Evolutionary conservation across 768 basidiomycete species (phyloP).

Genomic region (Mycena sanguinolenta): DNA sequence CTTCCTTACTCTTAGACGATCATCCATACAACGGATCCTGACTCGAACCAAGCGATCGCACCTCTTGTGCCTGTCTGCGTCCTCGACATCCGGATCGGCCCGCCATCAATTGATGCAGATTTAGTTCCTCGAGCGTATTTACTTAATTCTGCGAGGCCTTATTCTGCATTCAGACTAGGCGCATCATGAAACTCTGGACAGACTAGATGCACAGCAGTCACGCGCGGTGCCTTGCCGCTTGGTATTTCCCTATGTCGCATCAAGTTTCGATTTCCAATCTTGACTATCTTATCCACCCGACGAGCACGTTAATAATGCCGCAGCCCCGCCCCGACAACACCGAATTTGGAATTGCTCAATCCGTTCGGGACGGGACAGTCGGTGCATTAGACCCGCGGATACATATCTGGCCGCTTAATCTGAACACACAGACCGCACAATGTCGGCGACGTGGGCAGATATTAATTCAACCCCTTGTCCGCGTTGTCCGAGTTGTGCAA

Average conservation of each 20-base stretch:
- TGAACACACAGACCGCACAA: no score
- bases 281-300: neutral
- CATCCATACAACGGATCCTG: neutral
- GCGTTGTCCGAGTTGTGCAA: no score
- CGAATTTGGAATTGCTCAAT: neutral
- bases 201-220: conserved; percentile 7
- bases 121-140: no score
- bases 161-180: conserved; percentile 12
- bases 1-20: neutral
- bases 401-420: no score
- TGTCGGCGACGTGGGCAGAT: no score
- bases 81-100: conserved; percentile 19
- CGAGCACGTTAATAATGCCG: neutral
- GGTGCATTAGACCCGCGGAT: neutral
- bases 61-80: no score
- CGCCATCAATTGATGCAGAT: conserved; percentile 7
- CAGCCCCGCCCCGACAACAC: neutral
- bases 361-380: neutral
- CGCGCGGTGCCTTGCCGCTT: neutral
- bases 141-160: neutral
- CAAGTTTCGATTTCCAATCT: neutral
- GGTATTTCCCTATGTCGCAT: neutral
- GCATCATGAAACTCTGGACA: conserved; percentile 1
- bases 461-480: no score
- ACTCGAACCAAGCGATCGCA: no score